phyloP scores from a whole-genome alignment of 2,329 filamentous ascomycete genomes.

The Aspergillus jensenii region DNA sequence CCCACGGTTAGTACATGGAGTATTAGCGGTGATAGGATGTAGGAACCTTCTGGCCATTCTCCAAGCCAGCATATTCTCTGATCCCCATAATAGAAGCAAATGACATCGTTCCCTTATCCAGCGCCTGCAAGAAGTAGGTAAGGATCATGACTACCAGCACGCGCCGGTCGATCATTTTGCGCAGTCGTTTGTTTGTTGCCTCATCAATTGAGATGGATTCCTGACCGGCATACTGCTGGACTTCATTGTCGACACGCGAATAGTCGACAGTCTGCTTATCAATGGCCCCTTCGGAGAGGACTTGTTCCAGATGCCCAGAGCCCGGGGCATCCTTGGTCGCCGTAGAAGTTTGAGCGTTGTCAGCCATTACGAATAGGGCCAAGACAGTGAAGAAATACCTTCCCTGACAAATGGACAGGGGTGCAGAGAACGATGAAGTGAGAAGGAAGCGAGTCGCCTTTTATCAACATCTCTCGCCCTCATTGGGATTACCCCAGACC shows the following conservation, averaged over 20 bases:
- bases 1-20: background rate
- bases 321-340: constrained; percentile 18
- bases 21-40: too few species aligned
- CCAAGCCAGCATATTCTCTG: constrained; percentile 48
- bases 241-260: constrained; percentile 65
- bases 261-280: constrained; percentile 58
- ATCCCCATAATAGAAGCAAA: constrained; percentile 45
- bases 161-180: constrained; percentile 64
- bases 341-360: constrained; percentile 1
- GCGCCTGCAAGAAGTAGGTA: constrained; percentile 68
- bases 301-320: constrained; percentile 50
- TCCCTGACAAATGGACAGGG: background rate
- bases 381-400: background rate
- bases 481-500: too few species aligned
- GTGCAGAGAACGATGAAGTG: background rate
- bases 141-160: constrained; percentile 69
- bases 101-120: constrained; percentile 44
- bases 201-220: constrained; percentile 57
- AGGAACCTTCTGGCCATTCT: constrained; percentile 32
- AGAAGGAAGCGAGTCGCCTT: too few species aligned
- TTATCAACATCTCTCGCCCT: too few species aligned
- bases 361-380: background rate
- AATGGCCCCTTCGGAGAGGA: constrained; percentile 46
- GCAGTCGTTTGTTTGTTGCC: constrained; percentile 62
- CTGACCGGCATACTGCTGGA: constrained; percentile 66